Conservation (phyloP, 2,329 filamentous ascomycete species). For the Stachybotrys elegans region DNA sequence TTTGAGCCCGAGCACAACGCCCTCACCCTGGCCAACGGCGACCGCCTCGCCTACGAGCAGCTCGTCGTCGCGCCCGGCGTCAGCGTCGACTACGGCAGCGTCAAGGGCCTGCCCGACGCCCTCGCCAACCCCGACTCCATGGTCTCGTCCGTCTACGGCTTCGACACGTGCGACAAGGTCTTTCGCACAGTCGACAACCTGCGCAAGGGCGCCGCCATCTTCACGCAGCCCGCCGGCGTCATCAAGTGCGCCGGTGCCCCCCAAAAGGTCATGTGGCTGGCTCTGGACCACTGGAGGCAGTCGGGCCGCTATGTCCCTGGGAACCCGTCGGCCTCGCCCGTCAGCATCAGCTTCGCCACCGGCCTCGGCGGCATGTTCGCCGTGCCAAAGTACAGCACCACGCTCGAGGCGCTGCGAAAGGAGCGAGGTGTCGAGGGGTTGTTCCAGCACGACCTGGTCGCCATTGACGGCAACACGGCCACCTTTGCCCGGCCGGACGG, state of each 20-base stretch:
- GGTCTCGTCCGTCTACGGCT: slow-evolving; percentile 55
- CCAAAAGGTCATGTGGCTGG: slow-evolving; percentile 60
- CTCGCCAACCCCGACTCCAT: slow-evolving; percentile 39
- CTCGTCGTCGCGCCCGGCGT: slow-evolving; percentile 59
- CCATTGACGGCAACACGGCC: slow-evolving; percentile 47
- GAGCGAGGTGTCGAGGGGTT: slow-evolving; percentile 52
- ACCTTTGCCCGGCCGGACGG: slow-evolving; percentile 41
- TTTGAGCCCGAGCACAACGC: slow-evolving; percentile 53
- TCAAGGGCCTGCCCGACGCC: slow-evolving; percentile 54
- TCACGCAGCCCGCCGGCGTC: slow-evolving; percentile 53
- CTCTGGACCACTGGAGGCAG: slow-evolving; percentile 53
- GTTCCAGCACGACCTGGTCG: slow-evolving; percentile 52
- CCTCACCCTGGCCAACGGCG: slow-evolving; percentile 50
- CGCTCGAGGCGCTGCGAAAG: slow-evolving; percentile 46
- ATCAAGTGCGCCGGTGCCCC: slow-evolving; percentile 59
- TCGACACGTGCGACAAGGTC: slow-evolving; percentile 50
- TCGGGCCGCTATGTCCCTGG: slow-evolving; percentile 42
- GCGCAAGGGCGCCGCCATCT: slow-evolving; percentile 47
- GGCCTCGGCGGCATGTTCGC: slow-evolving; percentile 54
- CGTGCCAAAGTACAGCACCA: slow-evolving; percentile 53
- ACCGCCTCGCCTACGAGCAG: slow-evolving; percentile 57
- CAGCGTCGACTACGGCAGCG: slow-evolving; percentile 44
- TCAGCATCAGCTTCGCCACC: slow-evolving; percentile 52
- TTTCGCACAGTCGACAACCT: slow-evolving; percentile 43
- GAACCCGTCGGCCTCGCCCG: slow-evolving; percentile 32